These are phyloP conservation scores for Rhizopus microsporus DNA, from an alignment of 371 early-diverging fungal species.

Conservation along the genomic window DNA sequence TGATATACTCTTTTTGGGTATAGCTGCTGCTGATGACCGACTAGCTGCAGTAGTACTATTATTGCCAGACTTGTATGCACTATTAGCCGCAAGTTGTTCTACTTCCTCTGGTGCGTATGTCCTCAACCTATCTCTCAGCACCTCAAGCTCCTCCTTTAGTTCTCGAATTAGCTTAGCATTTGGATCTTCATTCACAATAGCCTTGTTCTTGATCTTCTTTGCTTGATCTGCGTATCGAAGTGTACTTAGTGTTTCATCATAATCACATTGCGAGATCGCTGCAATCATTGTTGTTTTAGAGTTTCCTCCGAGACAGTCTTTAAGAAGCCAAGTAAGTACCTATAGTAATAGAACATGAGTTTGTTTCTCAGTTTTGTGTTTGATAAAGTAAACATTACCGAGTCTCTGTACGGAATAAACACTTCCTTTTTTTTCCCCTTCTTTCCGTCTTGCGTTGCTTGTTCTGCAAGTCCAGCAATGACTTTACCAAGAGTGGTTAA, in stretches of 20 bases:
- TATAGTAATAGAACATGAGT: constrained; percentile 25
- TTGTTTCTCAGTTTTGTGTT: not conserved
- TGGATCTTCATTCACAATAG: constrained; percentile 91
- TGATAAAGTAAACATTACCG: constrained; percentile 45
- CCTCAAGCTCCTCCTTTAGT: constrained; percentile 81
- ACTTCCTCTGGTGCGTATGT: constrained; percentile 63
- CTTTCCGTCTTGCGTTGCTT: constrained; percentile 50
- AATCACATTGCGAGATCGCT: constrained; percentile 80
- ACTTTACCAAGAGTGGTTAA: constrained; percentile 96
- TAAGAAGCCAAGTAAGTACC: constrained; percentile 92
- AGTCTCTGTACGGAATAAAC: constrained; percentile 89
- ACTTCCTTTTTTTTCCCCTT: constrained; percentile 53
- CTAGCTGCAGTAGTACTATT: constrained; percentile 5
- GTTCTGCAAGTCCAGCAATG: constrained; percentile 92
- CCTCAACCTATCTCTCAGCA: constrained; percentile 65
- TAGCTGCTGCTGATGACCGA: constrained; percentile 4
- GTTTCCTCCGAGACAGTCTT: constrained; percentile 93
- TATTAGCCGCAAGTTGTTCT: constrained; percentile 40
- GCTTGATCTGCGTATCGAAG: constrained; percentile 95
- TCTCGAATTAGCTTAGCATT: constrained; percentile 85
- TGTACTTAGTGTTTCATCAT: constrained; percentile 92
- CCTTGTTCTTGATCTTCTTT: constrained; percentile 89
- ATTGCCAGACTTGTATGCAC: constrained; percentile 29
- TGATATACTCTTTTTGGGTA: constrained; percentile 7
- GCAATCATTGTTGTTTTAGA: constrained; percentile 95